Base-by-base conservation (phyloP, 495 filamentous ascomycete genomes). In the Daldinia grandis region DNA sequence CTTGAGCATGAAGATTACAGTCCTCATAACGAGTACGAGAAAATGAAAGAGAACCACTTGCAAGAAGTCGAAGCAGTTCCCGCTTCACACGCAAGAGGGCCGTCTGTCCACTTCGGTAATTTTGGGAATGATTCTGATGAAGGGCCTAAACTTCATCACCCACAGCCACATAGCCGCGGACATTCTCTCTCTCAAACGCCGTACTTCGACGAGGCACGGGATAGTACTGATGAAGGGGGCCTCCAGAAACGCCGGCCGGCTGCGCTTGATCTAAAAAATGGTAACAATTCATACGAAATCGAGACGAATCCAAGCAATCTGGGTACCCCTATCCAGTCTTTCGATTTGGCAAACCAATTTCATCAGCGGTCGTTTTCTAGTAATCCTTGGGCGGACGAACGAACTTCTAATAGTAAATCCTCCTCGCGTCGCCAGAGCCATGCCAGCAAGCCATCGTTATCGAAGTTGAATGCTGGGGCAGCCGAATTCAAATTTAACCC, bases 401-500 rank as follows among this genome's bases (percentile, higher is more conserved):
- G 74, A 12, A 44, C 67, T 6, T 66, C 75, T 57, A 70, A 79
- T 7, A 81, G 78, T 63, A 80, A 80, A 44, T 55, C 74, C 6
- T 63, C 60, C 56, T 76, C 72, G 1, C 73, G 77, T 27, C 81
- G 66, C 55, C 66, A 71, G 50, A 85, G 81, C 67, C 90, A 91
- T 74, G 83, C 79, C 38, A 87, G 89, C 62, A 90, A 89, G 75
- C 79, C 88, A 28, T 93, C 91, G 2, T 81, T 87, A 19, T 94
- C 93, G 0, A 92, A 88, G 63, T 82, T 97, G 51, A 98, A 99
- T 68, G 92, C 94, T 40, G 89, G 88, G 60, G 95, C 95, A 0
- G 90, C 91, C 55, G 93, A 94, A 72, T 98, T 98, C 78, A 92
- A 89, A 69, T 91, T 91, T 76, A 89, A 95, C 63, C 92, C 92